These are phyloP conservation scores for Jamesozyma lodderae DNA, from an alignment of 805 yeast genomes.

Conservation along the genomic window DNA sequence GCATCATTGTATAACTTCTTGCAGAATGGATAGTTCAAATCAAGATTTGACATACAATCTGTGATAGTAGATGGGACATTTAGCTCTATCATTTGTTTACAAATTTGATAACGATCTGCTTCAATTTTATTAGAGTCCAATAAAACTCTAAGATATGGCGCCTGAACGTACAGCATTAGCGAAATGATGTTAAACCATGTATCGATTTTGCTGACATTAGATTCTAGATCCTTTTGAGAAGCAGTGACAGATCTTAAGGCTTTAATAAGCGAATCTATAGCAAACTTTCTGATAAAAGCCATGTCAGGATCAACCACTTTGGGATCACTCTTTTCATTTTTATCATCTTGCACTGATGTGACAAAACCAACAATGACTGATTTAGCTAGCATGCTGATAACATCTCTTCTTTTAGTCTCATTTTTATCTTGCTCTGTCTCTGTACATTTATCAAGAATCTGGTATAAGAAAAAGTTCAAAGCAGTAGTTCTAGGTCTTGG, in stretches of 20 bases:
- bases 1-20: conserved; percentile 49
- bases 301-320: conserved; percentile 57
- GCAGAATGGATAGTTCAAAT: conserved; percentile 63
- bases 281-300: conserved; percentile 62
- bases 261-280: conserved; percentile 58
- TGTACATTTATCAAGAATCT: conserved; percentile 50
- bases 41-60: conserved; percentile 52
- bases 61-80: conserved; percentile 52
- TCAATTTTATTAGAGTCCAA: conserved; percentile 41
- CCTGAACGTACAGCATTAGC: conserved; percentile 23
- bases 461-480: conserved; percentile 67
- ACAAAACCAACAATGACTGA: conserved; percentile 54
- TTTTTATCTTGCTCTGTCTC: conserved; percentile 30
- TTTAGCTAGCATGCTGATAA: conserved; percentile 54
- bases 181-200: conserved; percentile 27
- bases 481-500: conserved; percentile 70
- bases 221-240: conserved; percentile 18
- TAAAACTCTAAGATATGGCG: conserved; percentile 32
- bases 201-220: conserved; percentile 23
- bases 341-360: conserved; percentile 45
- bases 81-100: conserved; percentile 60
- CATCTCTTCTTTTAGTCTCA: conserved; percentile 39
- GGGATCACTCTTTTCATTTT: conserved; percentile 33
- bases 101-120: conserved; percentile 54
- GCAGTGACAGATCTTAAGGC: conserved; percentile 45